Evolutionary conservation across 306 rosid genomes (phyloP).

Genomic region (Neltuma alba): DNA sequence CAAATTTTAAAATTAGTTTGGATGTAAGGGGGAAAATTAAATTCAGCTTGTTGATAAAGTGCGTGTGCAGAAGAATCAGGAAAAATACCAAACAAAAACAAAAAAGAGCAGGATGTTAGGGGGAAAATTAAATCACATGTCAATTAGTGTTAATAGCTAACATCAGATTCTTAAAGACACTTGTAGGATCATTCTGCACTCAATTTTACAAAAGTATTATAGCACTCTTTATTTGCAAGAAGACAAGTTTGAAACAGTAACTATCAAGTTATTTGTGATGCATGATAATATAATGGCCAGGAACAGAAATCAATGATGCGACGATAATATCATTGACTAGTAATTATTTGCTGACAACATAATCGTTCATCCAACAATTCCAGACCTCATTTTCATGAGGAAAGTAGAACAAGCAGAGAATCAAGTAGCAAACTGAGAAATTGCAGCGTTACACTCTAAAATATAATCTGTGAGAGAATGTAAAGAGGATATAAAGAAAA

Average conservation of each 20-base stretch:
- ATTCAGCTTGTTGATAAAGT: not conserved
- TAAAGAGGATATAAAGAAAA: not conserved
- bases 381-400: not conserved
- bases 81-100: too few relatives aligned
- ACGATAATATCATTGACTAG: not conserved
- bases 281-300: not conserved
- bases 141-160: not conserved
- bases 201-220: not conserved
- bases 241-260: not conserved
- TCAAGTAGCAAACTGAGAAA: not conserved
- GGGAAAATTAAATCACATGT: too few relatives aligned
- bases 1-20: too few relatives aligned
- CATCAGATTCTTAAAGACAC: not conserved
- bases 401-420: not conserved
- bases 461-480: not conserved
- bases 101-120: too few relatives aligned
- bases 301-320: not conserved
- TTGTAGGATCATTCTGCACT: not conserved
- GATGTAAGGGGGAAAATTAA: not conserved
- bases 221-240: not conserved
- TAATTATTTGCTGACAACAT: not conserved
- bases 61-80: too few relatives aligned
- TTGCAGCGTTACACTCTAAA: not conserved
- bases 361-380: not conserved
- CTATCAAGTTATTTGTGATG: not conserved